These are phyloP conservation scores for Oryza officinalis DNA, from an alignment of 176 grass and related monocot genomes.

Conservation along the genomic window DNA sequence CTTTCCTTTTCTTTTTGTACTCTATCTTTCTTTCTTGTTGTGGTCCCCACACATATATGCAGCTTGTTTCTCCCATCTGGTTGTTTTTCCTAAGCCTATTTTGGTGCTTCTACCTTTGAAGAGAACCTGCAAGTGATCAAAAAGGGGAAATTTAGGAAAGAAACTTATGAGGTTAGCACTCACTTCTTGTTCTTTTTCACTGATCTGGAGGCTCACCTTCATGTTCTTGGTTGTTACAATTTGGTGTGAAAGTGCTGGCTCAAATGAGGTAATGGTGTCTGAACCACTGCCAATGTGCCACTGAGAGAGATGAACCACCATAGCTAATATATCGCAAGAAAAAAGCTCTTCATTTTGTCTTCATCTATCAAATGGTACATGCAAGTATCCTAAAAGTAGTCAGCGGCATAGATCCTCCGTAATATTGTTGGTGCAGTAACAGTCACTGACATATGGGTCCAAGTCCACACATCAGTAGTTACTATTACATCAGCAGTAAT, in stretches of 20 bases:
- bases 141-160: conserved; percentile 30
- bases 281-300: not conserved
- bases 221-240: conserved; percentile 25
- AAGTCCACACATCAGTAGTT: too few species aligned
- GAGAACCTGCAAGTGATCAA: conserved; percentile 14
- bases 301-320: conserved; percentile 46
- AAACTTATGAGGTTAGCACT: not conserved
- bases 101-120: not conserved
- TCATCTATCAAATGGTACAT: not conserved
- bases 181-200: conserved; percentile 2
- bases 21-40: not conserved
- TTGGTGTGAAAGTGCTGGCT: conserved; percentile 37
- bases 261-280: not conserved
- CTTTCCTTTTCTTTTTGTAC: not conserved
- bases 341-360: conserved; percentile 10
- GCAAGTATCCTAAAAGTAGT: not conserved
- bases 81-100: not conserved
- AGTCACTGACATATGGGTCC: too few species aligned
- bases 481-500: too few species aligned
- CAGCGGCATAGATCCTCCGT: too few species aligned
- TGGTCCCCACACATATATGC: conserved; percentile 12
- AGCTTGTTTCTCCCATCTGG: not conserved
- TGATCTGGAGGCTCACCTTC: not conserved
- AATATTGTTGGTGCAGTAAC: too few species aligned
- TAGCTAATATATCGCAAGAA: conserved; percentile 17